Conservation (phyloP, 1,284 basidiomycete species). For the Naganishia sp. region DNA sequence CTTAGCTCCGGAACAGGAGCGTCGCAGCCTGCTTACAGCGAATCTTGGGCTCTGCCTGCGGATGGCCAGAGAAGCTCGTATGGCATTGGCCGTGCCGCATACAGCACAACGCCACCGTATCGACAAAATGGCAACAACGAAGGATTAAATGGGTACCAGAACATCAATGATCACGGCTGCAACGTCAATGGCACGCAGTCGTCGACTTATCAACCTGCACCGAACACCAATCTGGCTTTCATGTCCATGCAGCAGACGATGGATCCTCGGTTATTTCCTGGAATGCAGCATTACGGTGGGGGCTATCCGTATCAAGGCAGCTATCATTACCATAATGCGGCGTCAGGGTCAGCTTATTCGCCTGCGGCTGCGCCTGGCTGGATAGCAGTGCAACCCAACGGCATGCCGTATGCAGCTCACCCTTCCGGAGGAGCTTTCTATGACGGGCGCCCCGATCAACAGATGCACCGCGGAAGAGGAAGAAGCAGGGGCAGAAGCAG, state of each 20-base stretch:
- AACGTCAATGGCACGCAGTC: background rate
- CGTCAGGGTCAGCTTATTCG: conserved; percentile 5
- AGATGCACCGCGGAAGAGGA: conserved; percentile 31
- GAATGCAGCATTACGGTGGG: background rate
- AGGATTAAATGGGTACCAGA: background rate
- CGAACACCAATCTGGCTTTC: conserved; percentile 21
- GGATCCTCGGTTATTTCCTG: conserved; percentile 5
- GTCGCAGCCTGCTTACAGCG: background rate
- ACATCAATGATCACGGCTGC: background rate
- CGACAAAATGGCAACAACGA: background rate
- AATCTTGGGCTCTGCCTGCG: conserved; percentile 1
- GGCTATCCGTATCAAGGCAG: conserved; percentile 8
- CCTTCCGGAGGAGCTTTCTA: conserved; percentile 33
- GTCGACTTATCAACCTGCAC: background rate
- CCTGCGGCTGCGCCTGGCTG: background rate
- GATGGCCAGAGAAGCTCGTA: background rate
- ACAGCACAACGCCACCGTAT: background rate
- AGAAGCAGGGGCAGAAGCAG: conserved; percentile 30
- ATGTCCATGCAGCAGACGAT: conserved; percentile 22
- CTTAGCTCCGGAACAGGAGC: background rate
- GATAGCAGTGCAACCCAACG: conserved; percentile 1
- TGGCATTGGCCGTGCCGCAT: background rate
- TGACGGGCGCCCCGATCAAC: conserved; percentile 33
- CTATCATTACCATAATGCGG: conserved; percentile 10
- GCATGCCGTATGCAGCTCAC: background rate